Evolutionary conservation across 1,139 yeast species (phyloP).

Genomic region (Yamadazyma epiphylla): DNA sequence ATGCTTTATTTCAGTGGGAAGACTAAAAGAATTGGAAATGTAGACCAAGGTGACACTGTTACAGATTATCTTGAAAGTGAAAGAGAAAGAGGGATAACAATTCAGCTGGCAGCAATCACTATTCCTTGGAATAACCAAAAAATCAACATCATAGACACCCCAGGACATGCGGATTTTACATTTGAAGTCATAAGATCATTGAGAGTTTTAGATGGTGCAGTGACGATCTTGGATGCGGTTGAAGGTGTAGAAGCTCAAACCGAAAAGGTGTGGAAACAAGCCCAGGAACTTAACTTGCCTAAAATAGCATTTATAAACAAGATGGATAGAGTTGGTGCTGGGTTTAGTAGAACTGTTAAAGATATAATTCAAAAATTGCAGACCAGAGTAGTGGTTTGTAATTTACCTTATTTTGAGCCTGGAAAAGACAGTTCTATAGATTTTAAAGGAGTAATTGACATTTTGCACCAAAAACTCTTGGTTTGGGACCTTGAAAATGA

Average conservation of each 20-base stretch:
- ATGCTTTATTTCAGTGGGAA: slow-evolving; percentile 87
- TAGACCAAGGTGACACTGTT: slow-evolving; percentile 95
- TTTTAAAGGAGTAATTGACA: slow-evolving; percentile 82
- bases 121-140: slow-evolving; percentile 78
- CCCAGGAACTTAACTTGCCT: slow-evolving; percentile 64
- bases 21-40: slow-evolving; percentile 81
- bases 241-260: slow-evolving; percentile 99
- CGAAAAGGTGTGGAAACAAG: slow-evolving; percentile 94
- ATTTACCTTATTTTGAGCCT: slow-evolving; percentile 66
- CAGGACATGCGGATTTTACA: slow-evolving; percentile 97
- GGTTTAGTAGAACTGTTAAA: slow-evolving; percentile 82
- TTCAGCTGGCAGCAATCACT: slow-evolving; percentile 94
- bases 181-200: slow-evolving; percentile 90
- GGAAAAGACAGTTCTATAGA: slow-evolving; percentile 36
- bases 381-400: slow-evolving; percentile 70
- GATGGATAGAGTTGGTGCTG: slow-evolving; percentile 97
- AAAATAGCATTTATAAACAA: slow-evolving; percentile 79
- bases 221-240: slow-evolving; percentile 87
- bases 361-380: slow-evolving; percentile 78
- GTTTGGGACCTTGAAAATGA: slow-evolving; percentile 53
- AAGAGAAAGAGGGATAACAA: slow-evolving; percentile 90
- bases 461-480: slow-evolving; percentile 62
- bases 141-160: slow-evolving; percentile 90
- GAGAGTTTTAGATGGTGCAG: slow-evolving; percentile 90
- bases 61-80: slow-evolving; percentile 92